Conservation (phyloP, 1,284 basidiomycete genomes). For the Cryptococcus deneoformans region DNA sequence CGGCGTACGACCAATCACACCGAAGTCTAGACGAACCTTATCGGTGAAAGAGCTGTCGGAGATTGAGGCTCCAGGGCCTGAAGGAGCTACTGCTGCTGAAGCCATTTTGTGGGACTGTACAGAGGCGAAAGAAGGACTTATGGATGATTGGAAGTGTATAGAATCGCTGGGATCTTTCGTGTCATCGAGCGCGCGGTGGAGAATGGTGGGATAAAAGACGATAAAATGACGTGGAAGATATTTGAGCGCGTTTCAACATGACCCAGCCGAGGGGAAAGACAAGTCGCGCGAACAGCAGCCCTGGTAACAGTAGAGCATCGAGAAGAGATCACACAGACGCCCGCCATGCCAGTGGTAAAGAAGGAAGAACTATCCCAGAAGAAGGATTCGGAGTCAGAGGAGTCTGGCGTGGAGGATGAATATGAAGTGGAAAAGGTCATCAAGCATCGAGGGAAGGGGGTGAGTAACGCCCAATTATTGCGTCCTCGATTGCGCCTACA, state of each 20-base stretch:
- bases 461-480: neutral
- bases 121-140: neutral
- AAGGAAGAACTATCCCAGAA: slow-evolving; percentile 3
- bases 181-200: too few species aligned
- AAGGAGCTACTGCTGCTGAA: slow-evolving; percentile 15
- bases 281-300: neutral
- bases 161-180: neutral
- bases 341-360: neutral
- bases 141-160: slow-evolving; percentile 1
- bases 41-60: slow-evolving; percentile 41
- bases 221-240: slow-evolving; percentile 3
- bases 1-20: neutral
- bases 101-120: slow-evolving; percentile 21
- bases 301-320: neutral
- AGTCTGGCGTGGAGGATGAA: slow-evolving; percentile 14
- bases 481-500: neutral
- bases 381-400: slow-evolving; percentile 4
- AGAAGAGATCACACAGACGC: neutral
- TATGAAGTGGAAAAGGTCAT: slow-evolving; percentile 17
- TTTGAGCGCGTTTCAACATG: too few species aligned
- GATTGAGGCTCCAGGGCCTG: slow-evolving; percentile 26
- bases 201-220: slow-evolving; percentile 10
- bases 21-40: slow-evolving; percentile 31
- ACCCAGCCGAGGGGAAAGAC: neutral
- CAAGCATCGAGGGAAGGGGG: slow-evolving; percentile 10